phyloP scores from a whole-genome alignment of 805 yeast genomes.

The Starmerella apis region DNA sequence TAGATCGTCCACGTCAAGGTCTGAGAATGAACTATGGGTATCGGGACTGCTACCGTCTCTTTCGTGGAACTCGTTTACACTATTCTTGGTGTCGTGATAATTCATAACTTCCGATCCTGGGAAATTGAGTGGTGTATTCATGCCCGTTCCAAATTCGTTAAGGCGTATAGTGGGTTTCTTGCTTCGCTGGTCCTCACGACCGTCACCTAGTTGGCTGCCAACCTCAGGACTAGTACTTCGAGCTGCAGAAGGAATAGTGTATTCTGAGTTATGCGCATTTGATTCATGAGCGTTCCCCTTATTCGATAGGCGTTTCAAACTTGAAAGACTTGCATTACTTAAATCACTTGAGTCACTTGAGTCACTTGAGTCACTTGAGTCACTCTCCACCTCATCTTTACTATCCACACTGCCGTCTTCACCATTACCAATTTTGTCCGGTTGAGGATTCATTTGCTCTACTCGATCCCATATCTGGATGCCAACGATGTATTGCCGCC shows the following conservation, averaged over 20 bases:
- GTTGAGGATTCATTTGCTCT: slow-evolving; percentile 23
- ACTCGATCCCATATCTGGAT: slow-evolving; percentile 27
- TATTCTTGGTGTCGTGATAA: background rate
- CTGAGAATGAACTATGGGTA: slow-evolving; percentile 17
- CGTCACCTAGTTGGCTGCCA: no score
- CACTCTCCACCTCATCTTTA: background rate
- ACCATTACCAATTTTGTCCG: background rate
- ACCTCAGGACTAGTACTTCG: no score
- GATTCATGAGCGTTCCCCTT: background rate
- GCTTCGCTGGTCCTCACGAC: no score
- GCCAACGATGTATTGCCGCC: slow-evolving; percentile 33
- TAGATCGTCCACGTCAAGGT: slow-evolving; percentile 32
- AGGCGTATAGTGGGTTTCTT: background rate
- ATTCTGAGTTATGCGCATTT: no score
- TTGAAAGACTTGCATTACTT: background rate
- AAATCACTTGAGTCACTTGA: background rate
- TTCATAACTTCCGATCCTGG: background rate
- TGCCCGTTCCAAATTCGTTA: background rate
- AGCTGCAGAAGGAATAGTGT: no score
- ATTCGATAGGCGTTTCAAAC: background rate
- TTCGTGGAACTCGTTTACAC: background rate
- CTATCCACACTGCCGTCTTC: background rate
- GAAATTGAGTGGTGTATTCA: background rate
- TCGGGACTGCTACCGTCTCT: background rate
- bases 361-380: background rate